Conservation (phyloP, 2,329 filamentous ascomycete genomes). For the Colletotrichum musicola region DNA sequence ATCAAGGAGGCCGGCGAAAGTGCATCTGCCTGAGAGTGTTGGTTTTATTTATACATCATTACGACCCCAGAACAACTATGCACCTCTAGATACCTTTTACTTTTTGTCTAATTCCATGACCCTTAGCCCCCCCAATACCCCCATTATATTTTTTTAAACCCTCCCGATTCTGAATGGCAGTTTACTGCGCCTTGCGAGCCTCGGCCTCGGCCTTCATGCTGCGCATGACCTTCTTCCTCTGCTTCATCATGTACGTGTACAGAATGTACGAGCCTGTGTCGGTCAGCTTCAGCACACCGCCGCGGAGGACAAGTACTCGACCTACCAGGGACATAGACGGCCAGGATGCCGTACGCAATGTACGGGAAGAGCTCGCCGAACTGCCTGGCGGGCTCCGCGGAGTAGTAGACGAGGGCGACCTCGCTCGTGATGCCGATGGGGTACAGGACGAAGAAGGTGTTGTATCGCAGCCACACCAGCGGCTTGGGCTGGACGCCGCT, state of each 20-base stretch:
- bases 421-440: conserved; percentile 92
- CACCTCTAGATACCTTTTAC: conserved; percentile 8
- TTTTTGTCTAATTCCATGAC: conserved; percentile 37
- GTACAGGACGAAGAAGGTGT: conserved; percentile 93
- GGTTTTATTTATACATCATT: background rate
- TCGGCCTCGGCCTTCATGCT: conserved; percentile 64
- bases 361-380: conserved; percentile 65
- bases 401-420: conserved; percentile 81
- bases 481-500: conserved; percentile 70
- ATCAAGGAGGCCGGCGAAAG: conserved; percentile 37
- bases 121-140: conserved; percentile 25
- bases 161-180: background rate
- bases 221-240: conserved; percentile 83
- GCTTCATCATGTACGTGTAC: conserved; percentile 95
- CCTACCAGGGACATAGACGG: conserved; percentile 84
- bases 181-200: conserved; percentile 29
- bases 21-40: conserved; percentile 16
- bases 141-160: background rate
- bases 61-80: conserved; percentile 8
- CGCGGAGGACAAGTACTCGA: conserved; percentile 40
- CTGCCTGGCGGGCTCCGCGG: conserved; percentile 69
- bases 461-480: conserved; percentile 88
- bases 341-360: conserved; percentile 74
- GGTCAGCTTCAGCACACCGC: background rate
- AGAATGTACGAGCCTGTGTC: conserved; percentile 78